Evolutionary conservation across 2,329 filamentous ascomycete species (phyloP), one percentile per base, ranked within the genome.

Genomic region (Botrytis elliptica): DNA sequence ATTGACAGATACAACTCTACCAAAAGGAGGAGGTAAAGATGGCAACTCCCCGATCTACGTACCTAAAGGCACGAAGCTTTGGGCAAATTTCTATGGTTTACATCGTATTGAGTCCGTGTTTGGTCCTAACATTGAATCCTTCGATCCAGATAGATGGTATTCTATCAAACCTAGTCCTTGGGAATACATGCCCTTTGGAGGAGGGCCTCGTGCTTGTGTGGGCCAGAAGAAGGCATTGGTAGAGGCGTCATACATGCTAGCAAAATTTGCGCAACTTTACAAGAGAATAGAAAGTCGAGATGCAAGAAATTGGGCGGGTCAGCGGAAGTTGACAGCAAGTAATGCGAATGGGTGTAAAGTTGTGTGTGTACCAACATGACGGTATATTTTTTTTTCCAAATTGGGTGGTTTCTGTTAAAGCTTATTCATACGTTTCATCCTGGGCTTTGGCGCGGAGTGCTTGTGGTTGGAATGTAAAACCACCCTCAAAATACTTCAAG

Each of bases 81-180:
- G 40, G 20, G 25, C 33, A 4, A 63, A 70, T 33, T 44, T 70
- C 59, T 66, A 74, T 33, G 42, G 71, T 38, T 29, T 72, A 38
- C 49, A 72, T 49, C 52, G 52, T 36, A 4, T 33, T 16, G 44
- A 36, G 14, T 40, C 62, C 4, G 52, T 94, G 77, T 94, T 92
- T 92, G 92, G 92, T 1, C 79, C 85, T 0, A 90, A 93, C 74
- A 91, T 89, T 0, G 88, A 92, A 18, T 85, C 88, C 1, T 96
- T 94, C 82, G 84, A 86, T 6, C 93, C 93, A 0, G 92, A 93
- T 82, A 85, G 93, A 40, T 96, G 93, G 93, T 80, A 81, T 2
- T 66, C 64, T 25, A 55, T 82, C 87, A 65, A 92, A 94, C 82
- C 93, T 92, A 84, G 88, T 87, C 42, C 90, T 90, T 0, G 93